Evolutionary conservation across 1,284 basidiomycete species (phyloP).

Genomic region (Trametes hirsuta): DNA sequence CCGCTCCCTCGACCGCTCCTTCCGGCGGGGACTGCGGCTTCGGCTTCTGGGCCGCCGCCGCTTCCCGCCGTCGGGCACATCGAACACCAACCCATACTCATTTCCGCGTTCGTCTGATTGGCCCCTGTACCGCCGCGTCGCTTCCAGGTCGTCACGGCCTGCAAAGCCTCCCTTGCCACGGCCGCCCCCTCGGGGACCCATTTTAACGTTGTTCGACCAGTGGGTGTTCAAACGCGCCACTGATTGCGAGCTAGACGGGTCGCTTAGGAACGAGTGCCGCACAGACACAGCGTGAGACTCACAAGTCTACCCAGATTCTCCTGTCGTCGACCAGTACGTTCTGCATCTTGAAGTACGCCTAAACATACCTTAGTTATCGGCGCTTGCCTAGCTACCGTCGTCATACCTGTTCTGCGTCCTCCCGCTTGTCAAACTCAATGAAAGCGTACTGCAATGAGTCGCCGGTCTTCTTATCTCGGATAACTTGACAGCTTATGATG

Average conservation of each 20-base stretch:
- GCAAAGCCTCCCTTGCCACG: constrained; percentile 53
- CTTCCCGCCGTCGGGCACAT: constrained; percentile 44
- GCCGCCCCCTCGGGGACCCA: constrained; percentile 45
- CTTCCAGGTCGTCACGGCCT: constrained; percentile 73
- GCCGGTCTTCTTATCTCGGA: constrained; percentile 93
- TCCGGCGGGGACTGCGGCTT: constrained; percentile 32
- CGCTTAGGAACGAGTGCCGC: constrained; percentile 19
- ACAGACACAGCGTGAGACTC: constrained; percentile 32
- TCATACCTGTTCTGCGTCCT: constrained; percentile 87
- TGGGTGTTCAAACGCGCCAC: constrained; percentile 74
- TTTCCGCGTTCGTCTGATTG: constrained; percentile 38
- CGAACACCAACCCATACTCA: constrained; percentile 78
- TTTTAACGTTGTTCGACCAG: constrained; percentile 77
- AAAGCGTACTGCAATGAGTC: constrained; percentile 98
- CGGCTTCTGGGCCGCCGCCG: constrained; percentile 28
- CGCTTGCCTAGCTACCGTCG: constrained; percentile 14
- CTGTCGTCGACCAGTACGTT: constrained; percentile 99
- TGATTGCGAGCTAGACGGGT: constrained; percentile 75
- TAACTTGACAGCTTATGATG: constrained; percentile 97
- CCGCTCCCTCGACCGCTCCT: constrained; percentile 28
- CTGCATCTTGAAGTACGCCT: constrained; percentile 99
- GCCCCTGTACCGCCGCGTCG: constrained; percentile 66
- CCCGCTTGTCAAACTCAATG: constrained; percentile 94
- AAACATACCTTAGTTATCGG: neutral
- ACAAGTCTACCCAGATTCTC: constrained; percentile 99